A percentile compares a stretch with the other conserved stretches of the same genome.
These are phyloP conservation scores for Saccharomyces hybrid DNA, from an alignment of 1,139 yeast genomes.

Conservation along the genomic window DNA sequence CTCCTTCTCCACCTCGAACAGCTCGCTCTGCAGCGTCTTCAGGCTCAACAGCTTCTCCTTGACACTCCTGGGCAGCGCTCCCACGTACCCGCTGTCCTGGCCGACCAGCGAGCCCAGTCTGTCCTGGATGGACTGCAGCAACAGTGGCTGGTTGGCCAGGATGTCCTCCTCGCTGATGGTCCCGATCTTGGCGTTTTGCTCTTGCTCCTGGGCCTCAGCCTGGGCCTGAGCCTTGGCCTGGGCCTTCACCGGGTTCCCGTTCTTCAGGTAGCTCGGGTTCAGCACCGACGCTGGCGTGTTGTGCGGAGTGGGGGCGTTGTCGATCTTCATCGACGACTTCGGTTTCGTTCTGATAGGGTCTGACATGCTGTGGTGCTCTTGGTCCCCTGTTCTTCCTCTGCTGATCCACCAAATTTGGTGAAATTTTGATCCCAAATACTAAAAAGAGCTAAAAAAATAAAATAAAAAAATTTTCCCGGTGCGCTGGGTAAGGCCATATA, in stretches of 20 bases:
- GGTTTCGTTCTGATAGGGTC: slow-evolving; percentile 31
- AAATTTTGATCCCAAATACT: neutral
- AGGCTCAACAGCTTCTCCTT: slow-evolving; percentile 75
- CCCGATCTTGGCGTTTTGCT: slow-evolving; percentile 36
- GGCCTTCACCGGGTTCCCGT: slow-evolving; percentile 59
- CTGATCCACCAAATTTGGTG: neutral
- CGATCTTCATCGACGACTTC: slow-evolving; percentile 49
- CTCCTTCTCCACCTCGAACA: slow-evolving; percentile 78
- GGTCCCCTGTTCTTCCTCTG: neutral
- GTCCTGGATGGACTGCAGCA: slow-evolving; percentile 67
- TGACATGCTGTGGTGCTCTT: slow-evolving; percentile 17
- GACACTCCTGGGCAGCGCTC: slow-evolving; percentile 63
- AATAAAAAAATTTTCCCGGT: neutral
- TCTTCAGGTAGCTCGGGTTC: slow-evolving; percentile 64
- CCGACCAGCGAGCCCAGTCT: slow-evolving; percentile 82
- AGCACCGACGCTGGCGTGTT: slow-evolving; percentile 88
- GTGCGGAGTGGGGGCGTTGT: slow-evolving; percentile 97
- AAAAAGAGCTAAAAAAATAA: no score
- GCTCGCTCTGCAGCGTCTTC: slow-evolving; percentile 75
- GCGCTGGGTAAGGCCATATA: neutral
- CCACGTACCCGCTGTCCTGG: slow-evolving; percentile 78
- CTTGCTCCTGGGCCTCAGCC: neutral
- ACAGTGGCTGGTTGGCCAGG: slow-evolving; percentile 24
- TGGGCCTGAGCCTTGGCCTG: slow-evolving; percentile 22
- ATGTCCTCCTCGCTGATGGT: slow-evolving; percentile 62